A percentile compares a stretch with the other conserved stretches of the same genome.
Evolutionary conservation across 1,284 basidiomycete genomes (phyloP).

Genomic region (Hemileia vastatrix): DNA sequence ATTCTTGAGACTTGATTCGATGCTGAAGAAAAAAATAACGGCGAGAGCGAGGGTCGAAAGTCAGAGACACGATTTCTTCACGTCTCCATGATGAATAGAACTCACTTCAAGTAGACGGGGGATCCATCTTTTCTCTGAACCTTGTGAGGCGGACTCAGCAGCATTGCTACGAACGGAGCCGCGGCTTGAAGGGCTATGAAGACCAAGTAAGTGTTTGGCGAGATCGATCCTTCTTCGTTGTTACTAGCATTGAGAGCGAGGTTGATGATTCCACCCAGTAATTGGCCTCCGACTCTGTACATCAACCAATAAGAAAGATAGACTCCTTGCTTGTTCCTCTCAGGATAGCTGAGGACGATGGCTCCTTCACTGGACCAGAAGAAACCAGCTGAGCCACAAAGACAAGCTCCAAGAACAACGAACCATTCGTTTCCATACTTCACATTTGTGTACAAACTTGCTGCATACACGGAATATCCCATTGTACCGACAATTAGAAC

Average conservation of each 20-base stretch:
- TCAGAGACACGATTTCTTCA: too few relatives aligned
- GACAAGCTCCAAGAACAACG: constrained; percentile 31
- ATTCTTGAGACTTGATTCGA: constrained; percentile 24
- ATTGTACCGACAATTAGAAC: constrained; percentile 28
- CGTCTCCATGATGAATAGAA: background rate
- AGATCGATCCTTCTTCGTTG: constrained; percentile 28
- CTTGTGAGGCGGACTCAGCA: constrained; percentile 33
- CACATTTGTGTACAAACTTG: constrained; percentile 33
- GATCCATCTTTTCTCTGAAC: constrained; percentile 36
- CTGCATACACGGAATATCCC: constrained; percentile 35
- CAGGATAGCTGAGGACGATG: constrained; percentile 32
- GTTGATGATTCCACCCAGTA: constrained; percentile 37
- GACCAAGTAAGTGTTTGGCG: constrained; percentile 35
- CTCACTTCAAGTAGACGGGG: constrained; percentile 29
- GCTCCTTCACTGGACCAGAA: constrained; percentile 30
- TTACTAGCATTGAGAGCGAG: constrained; percentile 32
- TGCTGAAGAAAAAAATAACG: constrained; percentile 9
- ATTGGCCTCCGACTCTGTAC: constrained; percentile 36
- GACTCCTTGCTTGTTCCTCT: constrained; percentile 27
- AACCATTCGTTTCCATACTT: constrained; percentile 32
- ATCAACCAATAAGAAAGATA: constrained; percentile 41
- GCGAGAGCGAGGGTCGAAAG: too few relatives aligned
- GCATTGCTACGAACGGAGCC: constrained; percentile 32
- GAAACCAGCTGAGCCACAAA: constrained; percentile 33
- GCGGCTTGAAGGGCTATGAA: constrained; percentile 36